Conservation (phyloP, 2,329 filamentous ascomycete genomes). For the Setomelanomma holmii region DNA sequence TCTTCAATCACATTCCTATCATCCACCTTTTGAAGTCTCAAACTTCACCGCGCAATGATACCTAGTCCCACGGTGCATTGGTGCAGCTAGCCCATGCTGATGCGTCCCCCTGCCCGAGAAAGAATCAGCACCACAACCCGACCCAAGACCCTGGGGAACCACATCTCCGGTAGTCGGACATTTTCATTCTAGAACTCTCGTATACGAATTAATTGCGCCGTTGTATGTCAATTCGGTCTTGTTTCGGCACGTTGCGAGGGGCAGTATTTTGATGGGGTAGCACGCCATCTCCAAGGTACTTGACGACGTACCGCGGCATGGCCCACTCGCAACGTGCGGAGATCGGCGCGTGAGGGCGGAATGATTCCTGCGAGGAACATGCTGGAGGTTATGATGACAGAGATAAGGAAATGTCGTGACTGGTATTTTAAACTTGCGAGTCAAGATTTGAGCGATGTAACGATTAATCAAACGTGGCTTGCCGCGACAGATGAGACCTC, state of each 20-base stretch:
- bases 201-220: background rate
- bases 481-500: background rate
- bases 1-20: background rate
- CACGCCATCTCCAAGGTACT: slow-evolving; percentile 32
- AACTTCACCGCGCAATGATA: background rate
- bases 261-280: slow-evolving; percentile 24
- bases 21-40: background rate
- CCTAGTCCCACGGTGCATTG: background rate
- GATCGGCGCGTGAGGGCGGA: background rate
- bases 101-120: background rate
- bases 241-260: slow-evolving; percentile 3
- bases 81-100: background rate
- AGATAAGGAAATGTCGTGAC: slow-evolving; percentile 20
- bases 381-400: slow-evolving; percentile 1
- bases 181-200: background rate
- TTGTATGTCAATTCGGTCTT: background rate
- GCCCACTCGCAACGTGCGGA: background rate
- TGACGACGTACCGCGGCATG: slow-evolving; percentile 16
- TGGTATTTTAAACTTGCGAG: background rate
- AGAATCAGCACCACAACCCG: background rate
- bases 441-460: background rate
- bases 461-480: background rate
- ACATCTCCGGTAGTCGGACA: slow-evolving; percentile 8
- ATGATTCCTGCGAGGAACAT: background rate
- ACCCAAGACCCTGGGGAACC: background rate